Evolutionary conservation across 1,139 yeast species (phyloP).

Genomic region (Candida sojae): DNA sequence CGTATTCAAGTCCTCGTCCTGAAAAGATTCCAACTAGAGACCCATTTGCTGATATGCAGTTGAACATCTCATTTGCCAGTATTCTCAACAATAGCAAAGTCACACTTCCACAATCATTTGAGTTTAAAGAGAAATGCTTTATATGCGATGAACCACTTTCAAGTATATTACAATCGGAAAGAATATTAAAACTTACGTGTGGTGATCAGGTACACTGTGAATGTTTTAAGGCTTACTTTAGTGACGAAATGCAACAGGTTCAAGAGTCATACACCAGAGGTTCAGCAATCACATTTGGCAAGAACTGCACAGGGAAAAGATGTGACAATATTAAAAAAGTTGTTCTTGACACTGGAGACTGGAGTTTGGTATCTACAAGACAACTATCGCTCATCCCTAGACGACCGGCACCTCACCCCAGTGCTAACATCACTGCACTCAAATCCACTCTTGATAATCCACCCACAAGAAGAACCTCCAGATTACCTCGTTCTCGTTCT

Average conservation of each 20-base stretch:
- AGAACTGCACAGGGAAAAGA: slow-evolving; percentile 8
- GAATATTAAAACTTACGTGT: slow-evolving; percentile 33
- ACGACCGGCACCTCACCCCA: slow-evolving; percentile 10
- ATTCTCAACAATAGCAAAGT: slow-evolving; percentile 7
- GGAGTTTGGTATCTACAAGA: slow-evolving; percentile 6
- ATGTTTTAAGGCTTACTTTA: slow-evolving; percentile 25
- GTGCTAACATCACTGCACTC: slow-evolving; percentile 8
- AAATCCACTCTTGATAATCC: slow-evolving; percentile 7
- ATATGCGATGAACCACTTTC: slow-evolving; percentile 39
- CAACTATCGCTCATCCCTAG: slow-evolving; percentile 7
- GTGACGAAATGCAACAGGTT: slow-evolving; percentile 8
- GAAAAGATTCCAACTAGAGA: slow-evolving; percentile 2
- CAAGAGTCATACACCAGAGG: slow-evolving; percentile 7
- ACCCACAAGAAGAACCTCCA: neutral
- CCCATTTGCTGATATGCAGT: slow-evolving; percentile 3
- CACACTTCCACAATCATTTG: neutral
- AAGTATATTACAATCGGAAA: slow-evolving; percentile 35
- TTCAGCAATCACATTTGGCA: slow-evolving; percentile 2
- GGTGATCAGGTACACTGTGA: slow-evolving; percentile 43
- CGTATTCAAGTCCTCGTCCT: slow-evolving; percentile 3
- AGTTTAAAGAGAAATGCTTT: slow-evolving; percentile 23
- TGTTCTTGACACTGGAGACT: slow-evolving; percentile 9
- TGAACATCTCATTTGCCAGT: slow-evolving; percentile 12
- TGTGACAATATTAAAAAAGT: slow-evolving; percentile 7
- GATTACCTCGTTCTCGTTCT: slow-evolving; percentile 1